Evolutionary conservation across 2,329 filamentous ascomycete species (phyloP), one percentile per base, ranked within the genome.

Genomic region (Penicillium sp.): DNA sequence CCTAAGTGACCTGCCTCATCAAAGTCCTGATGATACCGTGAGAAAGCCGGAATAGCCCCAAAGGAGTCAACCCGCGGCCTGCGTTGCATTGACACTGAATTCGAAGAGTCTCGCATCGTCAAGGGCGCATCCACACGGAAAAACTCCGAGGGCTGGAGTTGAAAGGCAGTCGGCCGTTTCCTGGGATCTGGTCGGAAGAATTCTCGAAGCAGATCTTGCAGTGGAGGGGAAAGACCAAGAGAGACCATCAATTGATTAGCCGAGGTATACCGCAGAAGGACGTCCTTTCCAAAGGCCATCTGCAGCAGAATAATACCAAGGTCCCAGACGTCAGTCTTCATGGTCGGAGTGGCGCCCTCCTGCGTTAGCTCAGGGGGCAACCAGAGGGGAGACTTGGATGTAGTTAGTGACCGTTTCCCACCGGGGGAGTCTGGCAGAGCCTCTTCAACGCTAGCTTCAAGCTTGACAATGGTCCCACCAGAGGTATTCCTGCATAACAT

Each of bases 301-400:
- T 99, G 94, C 40, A 96, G 76, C 67, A 97, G 90, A 5, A 97
- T 85, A 33, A 97, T 86, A 4, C 95, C 95, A 68, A 99, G 87
- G 65, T 97, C 91, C 95, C 95, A 99, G 9, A 98, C 86, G 73
- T 98, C 95, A 0, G 92, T 91, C 73, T 96, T 96, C 68, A 77
- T 89, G 82, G 73, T 89, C 54, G 74, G 73, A 39, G 74, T 71
- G 36, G 70, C 81, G 33, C 83, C 83, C 31, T 84, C 88, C 59
- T 83, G 85, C 1, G 81, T 83, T 49, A 92, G 83, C 75, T 96
- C 92, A 1, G 92, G 90, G 1, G 93, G 87, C 6, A 90, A 77
- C 93, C 93, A 96, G 65, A 92, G 91, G 1, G 89, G 87, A 16
- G 91, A 92, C 65, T 88, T 89, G 18, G 90, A 89, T 16, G 89